These are phyloP conservation scores for Licmophora abbreviata DNA, from an alignment of 108 stramenopile species.

Conservation along the genomic window DNA sequence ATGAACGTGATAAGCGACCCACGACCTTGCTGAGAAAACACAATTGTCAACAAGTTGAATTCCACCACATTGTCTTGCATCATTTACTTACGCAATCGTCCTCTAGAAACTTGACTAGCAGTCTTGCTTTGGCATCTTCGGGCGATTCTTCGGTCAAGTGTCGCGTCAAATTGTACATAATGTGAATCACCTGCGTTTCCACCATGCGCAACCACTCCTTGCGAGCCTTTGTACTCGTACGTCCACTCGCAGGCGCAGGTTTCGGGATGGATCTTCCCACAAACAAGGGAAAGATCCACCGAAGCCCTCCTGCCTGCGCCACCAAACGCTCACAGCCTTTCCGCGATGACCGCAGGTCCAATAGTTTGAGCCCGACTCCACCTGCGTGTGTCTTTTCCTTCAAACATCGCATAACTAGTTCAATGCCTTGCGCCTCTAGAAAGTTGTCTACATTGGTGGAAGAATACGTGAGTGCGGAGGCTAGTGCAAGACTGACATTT, in stretches of 20 bases:
- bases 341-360: conserved; percentile 40
- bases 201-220: conserved; percentile 47
- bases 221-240: conserved; percentile 40
- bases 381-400: conserved; percentile 70
- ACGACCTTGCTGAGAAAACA: no score
- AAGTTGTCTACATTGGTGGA: conserved; percentile 44
- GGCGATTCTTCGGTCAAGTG: conserved; percentile 49
- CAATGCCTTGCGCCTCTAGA: conserved; percentile 59
- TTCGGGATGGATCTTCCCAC: conserved; percentile 52
- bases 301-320: conserved; percentile 44
- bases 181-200: conserved; percentile 42
- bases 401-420: conserved; percentile 65
- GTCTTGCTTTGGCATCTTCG: conserved; percentile 50
- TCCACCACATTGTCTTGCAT: no score
- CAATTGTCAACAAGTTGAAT: no score
- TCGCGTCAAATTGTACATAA: conserved; percentile 58
- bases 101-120: conserved; percentile 67
- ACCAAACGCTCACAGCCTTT: conserved; percentile 57
- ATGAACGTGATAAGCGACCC: no score
- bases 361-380: conserved; percentile 41
- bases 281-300: conserved; percentile 59
- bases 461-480: conserved; percentile 46
- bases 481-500: conserved; percentile 43
- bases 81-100: no score
- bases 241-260: conserved; percentile 38